Base-by-base conservation (phyloP, 768 basidiomycete species). In the Phanerodontia chrysosporium region DNA sequence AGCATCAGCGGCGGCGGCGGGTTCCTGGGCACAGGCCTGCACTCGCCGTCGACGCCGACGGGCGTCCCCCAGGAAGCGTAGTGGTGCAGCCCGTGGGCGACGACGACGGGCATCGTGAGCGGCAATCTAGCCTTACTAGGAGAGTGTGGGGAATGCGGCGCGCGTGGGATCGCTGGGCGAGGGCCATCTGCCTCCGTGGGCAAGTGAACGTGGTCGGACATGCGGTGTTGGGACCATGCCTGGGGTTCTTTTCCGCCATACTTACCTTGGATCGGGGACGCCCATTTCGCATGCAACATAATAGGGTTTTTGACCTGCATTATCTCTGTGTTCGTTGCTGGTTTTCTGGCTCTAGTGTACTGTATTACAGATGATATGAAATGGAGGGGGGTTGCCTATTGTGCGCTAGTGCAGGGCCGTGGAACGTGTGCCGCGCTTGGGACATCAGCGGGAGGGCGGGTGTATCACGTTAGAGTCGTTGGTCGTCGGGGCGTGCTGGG, bases 1-100 rank as follows among this genome's bases (percentile, higher is more conserved):
- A 73, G 73, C 63, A 53, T 71, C 54, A 71, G 72, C 62, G 69
- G 64, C 35, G 68, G 64, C 18, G 61, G 65, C 12, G 57, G 42
- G 36, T 62, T 67, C 54, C 13, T 49, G 30, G 54, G 55, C 22
- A 49, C 27, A 22, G 18, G 51, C 51, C 25, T 30, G 48, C 51
- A 46, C 42, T 30, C 49, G 42, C 39, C 39, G 9, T 28, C 53
- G 49, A 44, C 42, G 12, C 44, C 24, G n/a, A 61, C 48, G 39
- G 54, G 45, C 45, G 58, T 32, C 51, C 54, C 54, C 59, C 61
- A 60, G 59, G 67, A 68, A 64, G 64, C 61, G 54, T 46, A 56
- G 44, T 6, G n/a, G 52, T 32, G 32, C 32, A 35, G 7, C 7
- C 32, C 32, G 32, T 35, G 32, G 32, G 32, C n/a, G 32, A 35